phyloP scores from a whole-genome alignment of 352 stramenopile species.

The Pythium vanterpoolii region DNA sequence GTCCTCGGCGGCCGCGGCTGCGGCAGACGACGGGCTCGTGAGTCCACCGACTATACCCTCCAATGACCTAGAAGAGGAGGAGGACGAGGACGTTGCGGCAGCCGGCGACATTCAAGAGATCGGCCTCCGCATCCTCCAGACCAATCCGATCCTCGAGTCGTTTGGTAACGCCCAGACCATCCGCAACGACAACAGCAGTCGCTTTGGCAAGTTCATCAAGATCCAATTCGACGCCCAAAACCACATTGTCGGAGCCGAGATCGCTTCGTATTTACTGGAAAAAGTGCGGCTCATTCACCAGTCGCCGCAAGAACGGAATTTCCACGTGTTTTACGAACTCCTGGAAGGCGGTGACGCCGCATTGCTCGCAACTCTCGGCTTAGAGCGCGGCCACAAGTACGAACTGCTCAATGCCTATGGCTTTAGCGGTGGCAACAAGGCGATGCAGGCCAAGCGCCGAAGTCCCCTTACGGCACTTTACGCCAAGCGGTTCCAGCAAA shows the following conservation, averaged over 20 bases:
- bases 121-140: slow-evolving; percentile 90
- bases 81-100: slow-evolving; percentile 16
- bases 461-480: slow-evolving; percentile 44
- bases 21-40: neutral
- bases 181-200: slow-evolving; percentile 95
- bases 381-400: slow-evolving; percentile 74
- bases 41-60: neutral
- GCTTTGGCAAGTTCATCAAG: slow-evolving; percentile 97
- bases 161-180: slow-evolving; percentile 97
- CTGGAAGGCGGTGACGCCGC: slow-evolving; percentile 73
- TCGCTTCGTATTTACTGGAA: slow-evolving; percentile 96
- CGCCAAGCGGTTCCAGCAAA: slow-evolving; percentile 56
- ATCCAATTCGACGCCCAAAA: slow-evolving; percentile 86
- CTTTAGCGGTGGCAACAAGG: slow-evolving; percentile 41
- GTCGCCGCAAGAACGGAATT: slow-evolving; percentile 90
- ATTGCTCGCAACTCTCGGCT: slow-evolving; percentile 56
- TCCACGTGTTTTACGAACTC: slow-evolving; percentile 96
- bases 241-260: slow-evolving; percentile 90
- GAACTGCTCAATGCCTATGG: slow-evolving; percentile 88
- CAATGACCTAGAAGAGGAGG: slow-evolving; percentile 12
- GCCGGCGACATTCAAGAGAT: slow-evolving; percentile 63
- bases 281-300: slow-evolving; percentile 95
- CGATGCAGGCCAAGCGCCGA: slow-evolving; percentile 13
- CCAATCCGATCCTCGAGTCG: slow-evolving; percentile 96
- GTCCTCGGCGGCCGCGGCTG: slow-evolving; percentile 1